Evolutionary conservation across 2,329 filamentous ascomycete species (phyloP).

Genomic region (Neurospora sp.): DNA sequence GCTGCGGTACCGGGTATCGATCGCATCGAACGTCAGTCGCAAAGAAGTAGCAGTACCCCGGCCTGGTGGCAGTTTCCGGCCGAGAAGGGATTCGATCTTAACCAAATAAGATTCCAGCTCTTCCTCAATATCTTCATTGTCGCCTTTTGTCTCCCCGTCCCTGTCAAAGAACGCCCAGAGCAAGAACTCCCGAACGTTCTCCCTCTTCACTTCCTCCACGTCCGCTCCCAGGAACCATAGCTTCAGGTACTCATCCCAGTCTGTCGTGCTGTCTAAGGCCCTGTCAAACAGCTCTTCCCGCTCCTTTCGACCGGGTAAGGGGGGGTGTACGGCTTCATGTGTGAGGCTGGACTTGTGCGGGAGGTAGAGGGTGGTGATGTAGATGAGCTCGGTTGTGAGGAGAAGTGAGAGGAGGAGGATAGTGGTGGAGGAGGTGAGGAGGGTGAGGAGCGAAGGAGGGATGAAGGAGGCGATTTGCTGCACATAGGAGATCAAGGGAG

Average conservation of each 20-base stretch:
- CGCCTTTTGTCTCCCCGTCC: constrained; percentile 14
- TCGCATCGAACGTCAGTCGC: constrained; percentile 55
- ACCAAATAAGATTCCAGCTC: constrained; percentile 40
- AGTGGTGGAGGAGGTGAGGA: constrained; percentile 1
- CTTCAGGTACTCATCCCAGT: constrained; percentile 46
- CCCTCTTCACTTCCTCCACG: constrained; percentile 46
- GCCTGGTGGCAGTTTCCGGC: constrained; percentile 41
- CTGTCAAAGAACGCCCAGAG: constrained; percentile 58
- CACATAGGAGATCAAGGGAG: background rate
- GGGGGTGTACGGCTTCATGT: constrained; percentile 26
- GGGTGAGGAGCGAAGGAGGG: constrained; percentile 8
- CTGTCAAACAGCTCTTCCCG: constrained; percentile 46
- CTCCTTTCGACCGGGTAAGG: constrained; percentile 31
- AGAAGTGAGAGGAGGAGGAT: constrained; percentile 20
- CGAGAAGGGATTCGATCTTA: constrained; percentile 43
- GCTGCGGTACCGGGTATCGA: constrained; percentile 51
- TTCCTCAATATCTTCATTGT: constrained; percentile 24
- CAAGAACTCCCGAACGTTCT: constrained; percentile 59
- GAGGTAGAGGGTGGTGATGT: constrained; percentile 31
- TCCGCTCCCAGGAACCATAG: constrained; percentile 59
- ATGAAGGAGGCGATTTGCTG: background rate
- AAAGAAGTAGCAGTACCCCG: constrained; percentile 46
- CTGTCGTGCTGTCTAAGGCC: constrained; percentile 44
- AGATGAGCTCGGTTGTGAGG: constrained; percentile 31
- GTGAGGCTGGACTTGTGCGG: constrained; percentile 36